phyloP scores from a whole-genome alignment of 2,329 filamentous ascomycete genomes.

The Didymella lethalis region DNA sequence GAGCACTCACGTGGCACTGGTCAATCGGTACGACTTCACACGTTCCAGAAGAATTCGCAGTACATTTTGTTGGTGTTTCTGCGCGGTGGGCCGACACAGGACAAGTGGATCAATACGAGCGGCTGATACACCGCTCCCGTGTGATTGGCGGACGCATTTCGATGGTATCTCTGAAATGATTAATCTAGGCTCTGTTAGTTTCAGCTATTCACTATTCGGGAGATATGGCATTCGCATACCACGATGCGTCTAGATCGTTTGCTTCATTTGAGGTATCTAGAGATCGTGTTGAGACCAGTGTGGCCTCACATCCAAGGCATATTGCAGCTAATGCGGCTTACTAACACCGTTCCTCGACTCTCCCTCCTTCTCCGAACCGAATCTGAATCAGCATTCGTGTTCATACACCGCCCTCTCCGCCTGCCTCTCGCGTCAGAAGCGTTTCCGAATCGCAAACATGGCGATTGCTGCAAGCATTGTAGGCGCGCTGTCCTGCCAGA shows the following conservation, averaged over 20 bases:
- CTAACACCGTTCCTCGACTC: conserved; percentile 24
- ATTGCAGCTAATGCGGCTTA: conserved; percentile 21
- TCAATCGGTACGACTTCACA: not conserved
- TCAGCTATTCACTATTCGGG: conserved; percentile 10
- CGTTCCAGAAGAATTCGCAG: not conserved
- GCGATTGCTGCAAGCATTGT: conserved; percentile 36
- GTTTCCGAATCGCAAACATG: conserved; percentile 24
- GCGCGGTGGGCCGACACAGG: conserved; percentile 1
- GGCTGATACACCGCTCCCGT: not conserved
- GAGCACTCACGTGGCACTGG: not conserved
- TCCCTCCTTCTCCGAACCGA: conserved; percentile 22
- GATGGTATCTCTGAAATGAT: not conserved
- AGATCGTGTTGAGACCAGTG: conserved; percentile 5
- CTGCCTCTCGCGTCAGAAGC: conserved; percentile 11
- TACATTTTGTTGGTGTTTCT: conserved; percentile 1
- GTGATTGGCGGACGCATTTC: conserved; percentile 4
- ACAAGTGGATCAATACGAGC: conserved; percentile 1
- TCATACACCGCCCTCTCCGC: not conserved
- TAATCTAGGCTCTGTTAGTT: conserved; percentile 1
- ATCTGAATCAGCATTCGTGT: conserved; percentile 1
- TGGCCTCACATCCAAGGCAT: not conserved
- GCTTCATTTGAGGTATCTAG: conserved; percentile 1
- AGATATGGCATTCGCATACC: conserved; percentile 1
- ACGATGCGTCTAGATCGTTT: not conserved
- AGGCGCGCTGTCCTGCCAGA: conserved; percentile 44